These are phyloP conservation scores for Silene noctiflora DNA, from an alignment of 179 eudicot genomes.

Conservation along the genomic window DNA sequence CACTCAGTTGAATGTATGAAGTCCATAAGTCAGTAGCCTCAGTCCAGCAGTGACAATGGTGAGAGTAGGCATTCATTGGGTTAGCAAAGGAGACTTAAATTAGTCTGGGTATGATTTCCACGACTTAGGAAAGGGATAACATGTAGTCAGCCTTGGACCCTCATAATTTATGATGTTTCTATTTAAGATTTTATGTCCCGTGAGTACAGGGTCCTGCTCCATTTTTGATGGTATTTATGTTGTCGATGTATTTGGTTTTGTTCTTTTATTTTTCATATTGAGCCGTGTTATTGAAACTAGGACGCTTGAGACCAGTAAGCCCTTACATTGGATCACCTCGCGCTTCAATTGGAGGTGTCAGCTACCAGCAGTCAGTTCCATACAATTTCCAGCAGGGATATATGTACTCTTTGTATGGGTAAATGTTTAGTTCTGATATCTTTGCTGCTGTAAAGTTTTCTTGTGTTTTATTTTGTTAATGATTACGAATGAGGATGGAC, in stretches of 20 bases:
- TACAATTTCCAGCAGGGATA: constrained; percentile 65
- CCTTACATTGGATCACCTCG: constrained; percentile 38
- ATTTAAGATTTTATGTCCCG: not conserved
- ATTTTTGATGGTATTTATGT: not conserved
- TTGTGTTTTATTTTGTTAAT: constrained; percentile 2
- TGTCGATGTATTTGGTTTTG: not conserved
- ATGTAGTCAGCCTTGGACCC: not conserved
- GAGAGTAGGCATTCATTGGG: not conserved
- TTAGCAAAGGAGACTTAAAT: not conserved
- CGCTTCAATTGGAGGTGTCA: constrained; percentile 39
- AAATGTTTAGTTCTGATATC: constrained; percentile 10
- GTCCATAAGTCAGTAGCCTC: not conserved
- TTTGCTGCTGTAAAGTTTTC: not conserved
- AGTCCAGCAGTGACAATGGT: not conserved
- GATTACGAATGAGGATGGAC: too few relatives aligned
- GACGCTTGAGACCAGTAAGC: constrained; percentile 41
- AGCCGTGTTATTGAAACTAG: constrained; percentile 24
- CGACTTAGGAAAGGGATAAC: not conserved
- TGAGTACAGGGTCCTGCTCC: not conserved
- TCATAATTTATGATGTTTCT: not conserved
- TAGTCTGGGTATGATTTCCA: not conserved
- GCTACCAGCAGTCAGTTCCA: constrained; percentile 47
- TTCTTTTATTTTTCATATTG: not conserved
- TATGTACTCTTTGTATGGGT: constrained; percentile 78
- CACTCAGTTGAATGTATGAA: not conserved